A percentile compares a stretch with the other conserved stretches of the same genome.
Evolutionary conservation across 345 rosid species (phyloP).

Genomic region (Citrus mangshanensis): DNA sequence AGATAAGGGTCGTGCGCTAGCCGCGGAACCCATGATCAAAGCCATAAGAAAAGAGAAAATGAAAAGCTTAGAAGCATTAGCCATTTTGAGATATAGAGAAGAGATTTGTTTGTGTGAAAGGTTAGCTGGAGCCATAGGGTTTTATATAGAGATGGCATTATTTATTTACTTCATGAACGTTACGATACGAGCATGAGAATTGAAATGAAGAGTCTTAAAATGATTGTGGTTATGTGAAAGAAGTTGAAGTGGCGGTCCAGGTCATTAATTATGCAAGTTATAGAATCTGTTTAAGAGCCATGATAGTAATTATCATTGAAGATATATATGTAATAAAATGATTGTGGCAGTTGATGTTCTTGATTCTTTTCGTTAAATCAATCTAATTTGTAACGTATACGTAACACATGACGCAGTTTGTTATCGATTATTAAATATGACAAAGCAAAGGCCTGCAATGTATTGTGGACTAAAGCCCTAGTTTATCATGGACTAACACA

Average conservation of each 20-base stretch:
- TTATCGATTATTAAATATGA: no score
- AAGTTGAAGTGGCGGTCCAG: background rate
- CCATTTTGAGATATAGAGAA: background rate
- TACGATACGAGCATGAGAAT: background rate
- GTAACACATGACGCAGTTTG: no score
- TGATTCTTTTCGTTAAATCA: no score
- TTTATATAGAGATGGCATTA: background rate
- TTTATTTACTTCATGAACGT: background rate
- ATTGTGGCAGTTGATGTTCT: no score
- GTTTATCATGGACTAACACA: no score
- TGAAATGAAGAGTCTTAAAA: background rate
- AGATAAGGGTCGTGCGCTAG: background rate
- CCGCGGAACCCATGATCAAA: conserved; percentile 1
- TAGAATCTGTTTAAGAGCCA: background rate
- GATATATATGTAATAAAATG: no score
- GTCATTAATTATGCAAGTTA: background rate
- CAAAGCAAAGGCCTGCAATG: no score
- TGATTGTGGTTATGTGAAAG: background rate
- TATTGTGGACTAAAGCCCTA: no score
- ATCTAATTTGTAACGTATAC: no score
- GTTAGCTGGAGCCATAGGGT: background rate
- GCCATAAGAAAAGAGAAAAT: background rate
- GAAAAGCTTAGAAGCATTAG: background rate
- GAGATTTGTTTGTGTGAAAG: background rate
- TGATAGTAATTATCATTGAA: background rate